A percentile compares a stretch with the other conserved stretches of the same genome.
phyloP scores from a whole-genome alignment of 176 grass and related monocot species.

The Eragrostis curvula region DNA sequence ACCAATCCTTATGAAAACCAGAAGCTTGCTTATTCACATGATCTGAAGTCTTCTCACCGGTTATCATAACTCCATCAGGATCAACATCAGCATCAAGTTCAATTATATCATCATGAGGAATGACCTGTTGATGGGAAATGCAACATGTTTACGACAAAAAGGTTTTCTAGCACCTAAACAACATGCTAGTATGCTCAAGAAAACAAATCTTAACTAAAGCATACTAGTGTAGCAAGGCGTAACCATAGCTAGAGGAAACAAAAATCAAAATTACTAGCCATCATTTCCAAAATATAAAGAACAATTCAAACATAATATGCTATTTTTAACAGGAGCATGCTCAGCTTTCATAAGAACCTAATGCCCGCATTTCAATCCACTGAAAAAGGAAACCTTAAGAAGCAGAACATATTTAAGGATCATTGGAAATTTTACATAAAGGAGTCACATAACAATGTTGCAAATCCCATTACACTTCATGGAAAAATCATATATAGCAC shows the following conservation, averaged over 20 bases:
- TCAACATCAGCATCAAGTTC: slow-evolving; percentile 77
- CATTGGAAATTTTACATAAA: not conserved
- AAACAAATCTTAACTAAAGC: not conserved
- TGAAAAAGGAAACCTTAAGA: slow-evolving; percentile 16
- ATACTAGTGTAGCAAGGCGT: not conserved
- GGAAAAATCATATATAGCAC: not conserved
- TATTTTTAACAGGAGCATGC: not conserved
- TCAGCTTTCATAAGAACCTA: not conserved
- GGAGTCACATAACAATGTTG: not conserved
- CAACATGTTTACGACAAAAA: slow-evolving; percentile 17
- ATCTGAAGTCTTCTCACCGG: slow-evolving; percentile 54
- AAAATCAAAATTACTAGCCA: slow-evolving; percentile 8
- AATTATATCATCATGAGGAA: slow-evolving; percentile 69
- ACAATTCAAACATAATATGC: not conserved
- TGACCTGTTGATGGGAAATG: slow-evolving; percentile 50
- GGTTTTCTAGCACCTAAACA: slow-evolving; percentile 22
- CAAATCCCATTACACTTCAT: slow-evolving; percentile 1
- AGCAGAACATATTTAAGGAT: not conserved
- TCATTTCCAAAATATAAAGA: not conserved
- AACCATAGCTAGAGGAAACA: slow-evolving; percentile 15
- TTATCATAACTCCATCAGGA: slow-evolving; percentile 51
- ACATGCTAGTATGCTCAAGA: not conserved
- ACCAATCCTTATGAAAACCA: slow-evolving; percentile 47
- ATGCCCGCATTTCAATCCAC: not conserved
- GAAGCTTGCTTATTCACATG: slow-evolving; percentile 64